A percentile compares a stretch with the other conserved stretches of the same genome.
Evolutionary conservation across 441 rosid genomes (phyloP).

Genomic region (Viola pubescens): DNA sequence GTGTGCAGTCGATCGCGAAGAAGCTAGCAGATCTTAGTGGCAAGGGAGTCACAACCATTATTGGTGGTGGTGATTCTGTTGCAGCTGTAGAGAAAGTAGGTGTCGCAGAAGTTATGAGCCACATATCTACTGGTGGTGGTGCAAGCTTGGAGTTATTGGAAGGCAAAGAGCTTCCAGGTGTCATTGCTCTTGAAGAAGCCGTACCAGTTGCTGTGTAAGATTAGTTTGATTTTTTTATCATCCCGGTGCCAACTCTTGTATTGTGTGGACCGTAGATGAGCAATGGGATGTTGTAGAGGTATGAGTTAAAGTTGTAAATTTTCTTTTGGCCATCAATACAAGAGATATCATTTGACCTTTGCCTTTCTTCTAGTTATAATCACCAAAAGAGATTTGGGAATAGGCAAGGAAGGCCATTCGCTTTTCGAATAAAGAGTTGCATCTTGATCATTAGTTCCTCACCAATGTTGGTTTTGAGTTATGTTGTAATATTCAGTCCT

Average conservation of each 20-base stretch:
- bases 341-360: conserved; percentile 18
- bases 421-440: not conserved
- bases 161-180: conserved; percentile 85
- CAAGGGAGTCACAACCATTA: conserved; percentile 81
- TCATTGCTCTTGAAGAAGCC: conserved; percentile 86
- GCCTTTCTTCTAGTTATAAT: conserved; percentile 1
- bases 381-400: conserved; percentile 9
- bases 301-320: conserved; percentile 31
- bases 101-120: conserved; percentile 85
- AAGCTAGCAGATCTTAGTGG: conserved; percentile 81
- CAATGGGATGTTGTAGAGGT: conserved; percentile 21
- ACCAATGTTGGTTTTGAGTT: not conserved
- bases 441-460: not conserved
- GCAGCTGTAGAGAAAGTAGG: conserved; percentile 89
- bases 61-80: conserved; percentile 94
- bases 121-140: conserved; percentile 93
- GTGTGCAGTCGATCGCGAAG: conserved; percentile 60
- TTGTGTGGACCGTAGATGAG: conserved; percentile 15
- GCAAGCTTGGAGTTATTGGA: conserved; percentile 93
- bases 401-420: conserved; percentile 7
- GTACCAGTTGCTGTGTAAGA: conserved; percentile 42
- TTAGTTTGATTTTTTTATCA: conserved; percentile 2
- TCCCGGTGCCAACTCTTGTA: conserved; percentile 5
- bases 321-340: conserved; percentile 12
- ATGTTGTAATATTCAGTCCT: too few relatives aligned